Conservation (phyloP, 164 flowering plant species). For the Saururus chinensis region DNA sequence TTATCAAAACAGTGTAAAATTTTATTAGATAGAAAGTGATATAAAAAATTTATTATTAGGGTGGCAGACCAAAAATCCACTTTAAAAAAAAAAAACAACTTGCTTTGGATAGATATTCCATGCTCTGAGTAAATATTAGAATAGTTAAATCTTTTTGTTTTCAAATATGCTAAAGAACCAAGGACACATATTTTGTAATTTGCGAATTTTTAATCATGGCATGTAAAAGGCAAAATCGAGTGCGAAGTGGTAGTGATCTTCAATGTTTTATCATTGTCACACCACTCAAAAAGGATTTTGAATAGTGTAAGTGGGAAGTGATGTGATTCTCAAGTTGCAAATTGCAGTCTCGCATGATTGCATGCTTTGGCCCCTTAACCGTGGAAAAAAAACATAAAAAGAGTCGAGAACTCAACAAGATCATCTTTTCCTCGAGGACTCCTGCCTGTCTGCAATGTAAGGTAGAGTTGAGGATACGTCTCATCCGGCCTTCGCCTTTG, state of each 20-base stretch:
- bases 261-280: conserved; percentile 2
- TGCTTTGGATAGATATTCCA: too few species aligned
- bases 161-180: too few species aligned
- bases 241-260: conserved; percentile 1
- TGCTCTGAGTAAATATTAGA: too few species aligned
- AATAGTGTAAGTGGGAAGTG: background rate
- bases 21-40: too few species aligned
- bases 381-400: background rate
- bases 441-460: conserved; percentile 1
- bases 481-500: conserved; percentile 1
- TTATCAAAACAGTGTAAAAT: too few species aligned
- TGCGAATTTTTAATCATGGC: background rate
- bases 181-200: too few species aligned
- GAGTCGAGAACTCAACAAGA: background rate
- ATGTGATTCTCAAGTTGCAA: conserved; percentile 3
- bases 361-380: conserved; percentile 1
- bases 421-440: background rate
- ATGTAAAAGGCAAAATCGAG: background rate
- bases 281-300: conserved; percentile 3
- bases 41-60: too few species aligned
- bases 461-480: conserved; percentile 3
- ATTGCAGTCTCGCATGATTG: conserved; percentile 1
- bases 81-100: too few species aligned
- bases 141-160: too few species aligned
- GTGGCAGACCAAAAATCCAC: too few species aligned